Base-by-base conservation (phyloP, 2,329 filamentous ascomycete genomes). In the Nothomitra cinnamomea region DNA sequence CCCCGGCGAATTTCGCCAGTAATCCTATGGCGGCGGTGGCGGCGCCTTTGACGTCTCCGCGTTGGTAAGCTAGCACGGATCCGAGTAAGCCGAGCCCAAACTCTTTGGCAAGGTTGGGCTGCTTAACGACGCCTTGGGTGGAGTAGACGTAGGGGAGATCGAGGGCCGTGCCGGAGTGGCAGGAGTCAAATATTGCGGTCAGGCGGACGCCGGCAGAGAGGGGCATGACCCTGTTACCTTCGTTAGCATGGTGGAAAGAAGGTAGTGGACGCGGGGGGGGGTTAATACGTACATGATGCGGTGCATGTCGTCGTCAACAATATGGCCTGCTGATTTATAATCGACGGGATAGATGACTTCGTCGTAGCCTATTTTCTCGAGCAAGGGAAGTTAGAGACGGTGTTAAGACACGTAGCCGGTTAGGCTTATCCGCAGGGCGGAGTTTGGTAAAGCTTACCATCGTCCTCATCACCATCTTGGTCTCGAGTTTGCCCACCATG, bases 1-100 rank as follows among this genome's bases (percentile, higher is more conserved):
- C 89, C 56, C 72, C 78, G 21, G 86, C 84, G 17, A 87, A 87
- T 64, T 88, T 85, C 73, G 95, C 95, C 68, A 94, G 80, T 63
- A 96, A 78, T 45, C 80, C 79, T 3, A 55, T 12, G n/a, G 49
- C 53, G 13, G 35, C 47, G 8, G 15, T n/a, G 65, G 90, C 80
- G n/a, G 92, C 78, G 47, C 83, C 83, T 55, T 77, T 82, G 28
- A 87, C 80, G 66, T 96, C 88, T 60, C 90, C 89, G 59, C 82
- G 78, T 52, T 85, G 82, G 67, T 94, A 95, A 13, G 84, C 81
- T 24, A 77, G 79, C 35, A 94, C 79, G 61, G 88, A 70, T 53
- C 77, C 74, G 56, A 83, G 68, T 52, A 83, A 63, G 55, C 79
- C 79, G 64, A 80, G 76, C 1, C 80, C 80, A 40, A 80, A 80